phyloP scores from a whole-genome alignment of 1,284 basidiomycete species.

The Leucoagaricus sp. region DNA sequence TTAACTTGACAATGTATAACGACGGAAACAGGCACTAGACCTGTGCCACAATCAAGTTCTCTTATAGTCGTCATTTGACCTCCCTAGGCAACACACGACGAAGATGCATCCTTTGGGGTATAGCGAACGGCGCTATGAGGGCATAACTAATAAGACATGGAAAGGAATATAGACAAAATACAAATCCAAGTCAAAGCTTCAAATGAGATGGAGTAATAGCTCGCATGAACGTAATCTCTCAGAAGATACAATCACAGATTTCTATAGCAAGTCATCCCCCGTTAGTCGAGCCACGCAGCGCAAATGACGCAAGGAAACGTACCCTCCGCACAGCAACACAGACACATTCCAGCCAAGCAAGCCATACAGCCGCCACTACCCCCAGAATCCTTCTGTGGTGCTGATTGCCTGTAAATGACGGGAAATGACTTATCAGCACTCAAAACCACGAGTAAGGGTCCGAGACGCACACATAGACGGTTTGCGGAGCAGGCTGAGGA shows the following conservation, averaged over 20 bases:
- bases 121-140: not conserved
- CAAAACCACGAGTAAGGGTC: not conserved
- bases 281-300: conserved; percentile 1
- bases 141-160: not conserved
- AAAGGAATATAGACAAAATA: not conserved
- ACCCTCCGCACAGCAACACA: conserved; percentile 81
- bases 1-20: not conserved
- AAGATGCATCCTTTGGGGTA: no score
- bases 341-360: conserved; percentile 69
- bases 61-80: not conserved
- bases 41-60: not conserved
- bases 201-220: not conserved
- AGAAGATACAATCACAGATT: conserved; percentile 74
- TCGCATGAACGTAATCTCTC: not conserved
- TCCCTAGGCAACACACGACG: no score
- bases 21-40: not conserved
- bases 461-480: conserved; percentile 71
- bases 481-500: conserved; percentile 69
- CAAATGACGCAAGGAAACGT: conserved; percentile 33
- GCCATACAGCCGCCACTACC: conserved; percentile 55
- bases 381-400: conserved; percentile 41
- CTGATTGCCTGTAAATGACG: conserved; percentile 51
- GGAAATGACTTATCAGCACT: conserved; percentile 9
- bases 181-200: not conserved
- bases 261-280: conserved; percentile 41